Evolutionary conservation across 371 early-diverging fungal species (phyloP), one percentile per base, ranked within the genome.

Genomic region (Globomyces sp.): DNA sequence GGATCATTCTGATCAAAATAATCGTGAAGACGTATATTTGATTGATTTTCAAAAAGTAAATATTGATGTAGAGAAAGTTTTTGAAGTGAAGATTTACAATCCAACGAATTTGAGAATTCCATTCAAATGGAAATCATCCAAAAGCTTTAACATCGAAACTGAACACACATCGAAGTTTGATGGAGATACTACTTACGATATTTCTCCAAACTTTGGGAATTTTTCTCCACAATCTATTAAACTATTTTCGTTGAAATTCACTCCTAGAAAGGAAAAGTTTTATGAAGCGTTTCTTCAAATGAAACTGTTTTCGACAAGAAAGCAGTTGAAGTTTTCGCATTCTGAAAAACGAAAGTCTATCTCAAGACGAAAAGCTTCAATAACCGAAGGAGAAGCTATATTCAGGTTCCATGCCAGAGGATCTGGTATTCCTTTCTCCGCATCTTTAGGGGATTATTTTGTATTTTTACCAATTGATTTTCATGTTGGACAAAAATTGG

Each of bases 1-100:
- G 11, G 50, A 61, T 13, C 11, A 5, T 4, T 8, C 45, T 42
- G 46, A 39, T 45, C 46, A 49, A 24, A n/a, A n/a, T 13, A 34
- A 51, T n/a, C 9, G 43, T 4, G 68, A 42, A 39, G 10, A 10
- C 2, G 41, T 11, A 37, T 67, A 47, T 44, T 36, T 11, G 50
- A 63, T 75, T 11, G 44, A 57, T 24, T 74, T 74, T 60, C 71
- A 70, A 45, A 53, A 50, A 43, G 75, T 77, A 51, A 79, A 79
- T 51, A 49, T 72, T 8, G 46, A 57, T 1, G 75, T 73, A 4
- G 51, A 53, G 9, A 72, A 71, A 6, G 50, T 62, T 8, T 70
- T 55, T 45, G 8, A 40, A 2, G 13, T 79, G n/a, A 72, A 68
- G 6, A 58, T 77, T 9, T 57, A 51, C 13, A 80, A 80, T 58